Evolutionary conservation across 768 basidiomycete genomes (phyloP), one percentile per base, ranked within the genome.

Genomic region (Boletus rubropictus): DNA sequence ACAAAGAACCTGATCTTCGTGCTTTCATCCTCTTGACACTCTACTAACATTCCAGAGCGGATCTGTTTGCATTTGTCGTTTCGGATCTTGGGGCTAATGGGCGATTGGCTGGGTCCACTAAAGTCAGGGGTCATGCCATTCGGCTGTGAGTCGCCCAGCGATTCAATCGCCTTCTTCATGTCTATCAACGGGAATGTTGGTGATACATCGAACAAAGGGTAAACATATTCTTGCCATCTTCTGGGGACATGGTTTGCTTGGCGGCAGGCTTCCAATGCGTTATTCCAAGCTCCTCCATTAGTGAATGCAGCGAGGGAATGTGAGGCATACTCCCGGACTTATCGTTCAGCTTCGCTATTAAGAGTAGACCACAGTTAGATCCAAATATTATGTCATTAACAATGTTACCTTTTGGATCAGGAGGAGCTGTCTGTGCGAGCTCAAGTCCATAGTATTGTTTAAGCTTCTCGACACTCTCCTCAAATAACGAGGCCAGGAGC

Each of bases 401-500:
- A 35, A 4, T 20, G 7, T 25, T 21, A 54, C 53, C 53, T 45
- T 36, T 44, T 3, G 18, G 0, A 15, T 15, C 17, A 11, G 46
- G 34, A 24, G 12, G 6, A n/a, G 5, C 9, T 15, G 36, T 7
- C 10, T 5, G 14, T 15, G 28, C 38, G 28, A 15, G 8, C 15
- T 8, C 41, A 9, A 21, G 22, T 18, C 29, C 27, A n/a, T 45
- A 54, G 24, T 50, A 50, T 12, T 5, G 6, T 18, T 32, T 4
- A 3, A 55, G 25, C 2, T 14, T 18, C 29, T 56, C 1, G 10
- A 43, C 41, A 7, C n/a, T 31, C 41, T 33, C 46, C 17, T 33
- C 33, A 4, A 55, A 34, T 5, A 55, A 41, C 5, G 49, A 52
- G 4, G 54, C 42, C 10, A 55, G 28, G 28, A 57, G 54, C 5